phyloP scores from a whole-genome alignment of 2,329 filamentous ascomycete species.

The Fusarium praegraminearum region DNA sequence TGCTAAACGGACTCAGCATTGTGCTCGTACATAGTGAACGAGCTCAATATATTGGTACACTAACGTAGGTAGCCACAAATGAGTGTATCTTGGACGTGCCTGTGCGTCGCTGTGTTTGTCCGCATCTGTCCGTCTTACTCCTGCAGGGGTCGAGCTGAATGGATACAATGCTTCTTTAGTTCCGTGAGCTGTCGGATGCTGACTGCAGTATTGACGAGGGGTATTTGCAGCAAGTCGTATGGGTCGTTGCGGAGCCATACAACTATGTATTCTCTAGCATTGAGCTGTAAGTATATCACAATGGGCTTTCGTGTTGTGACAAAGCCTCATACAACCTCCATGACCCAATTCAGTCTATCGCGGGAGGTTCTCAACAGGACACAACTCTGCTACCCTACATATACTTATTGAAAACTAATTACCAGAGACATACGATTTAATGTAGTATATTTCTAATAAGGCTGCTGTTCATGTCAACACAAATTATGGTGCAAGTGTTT shows the following conservation, averaged over 20 bases:
- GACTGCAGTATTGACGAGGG: not conserved
- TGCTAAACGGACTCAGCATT: not conserved
- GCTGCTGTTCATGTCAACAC: not conserved
- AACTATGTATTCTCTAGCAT: not conserved
- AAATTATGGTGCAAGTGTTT: not conserved
- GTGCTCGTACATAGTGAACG: not conserved
- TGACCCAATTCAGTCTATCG: not conserved
- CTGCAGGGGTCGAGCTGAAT: slow-evolving; percentile 10
- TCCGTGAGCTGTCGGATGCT: not conserved
- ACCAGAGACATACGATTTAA: not conserved
- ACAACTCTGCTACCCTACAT: not conserved
- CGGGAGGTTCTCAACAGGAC: not conserved
- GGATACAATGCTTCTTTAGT: not conserved
- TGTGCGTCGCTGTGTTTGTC: not conserved
- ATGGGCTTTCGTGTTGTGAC: not conserved
- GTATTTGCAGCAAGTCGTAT: not conserved
- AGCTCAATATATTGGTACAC: slow-evolving; percentile 4
- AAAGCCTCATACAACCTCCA: not conserved
- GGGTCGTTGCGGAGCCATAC: not conserved
- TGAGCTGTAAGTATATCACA: not conserved
- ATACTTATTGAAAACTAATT: not conserved
- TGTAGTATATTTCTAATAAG: not conserved
- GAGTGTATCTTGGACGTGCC: not conserved
- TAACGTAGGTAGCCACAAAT: not conserved
- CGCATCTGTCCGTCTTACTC: not conserved